Base-by-base conservation (phyloP, 2,329 filamentous ascomycete genomes). In the Paracamarosporium sp. region DNA sequence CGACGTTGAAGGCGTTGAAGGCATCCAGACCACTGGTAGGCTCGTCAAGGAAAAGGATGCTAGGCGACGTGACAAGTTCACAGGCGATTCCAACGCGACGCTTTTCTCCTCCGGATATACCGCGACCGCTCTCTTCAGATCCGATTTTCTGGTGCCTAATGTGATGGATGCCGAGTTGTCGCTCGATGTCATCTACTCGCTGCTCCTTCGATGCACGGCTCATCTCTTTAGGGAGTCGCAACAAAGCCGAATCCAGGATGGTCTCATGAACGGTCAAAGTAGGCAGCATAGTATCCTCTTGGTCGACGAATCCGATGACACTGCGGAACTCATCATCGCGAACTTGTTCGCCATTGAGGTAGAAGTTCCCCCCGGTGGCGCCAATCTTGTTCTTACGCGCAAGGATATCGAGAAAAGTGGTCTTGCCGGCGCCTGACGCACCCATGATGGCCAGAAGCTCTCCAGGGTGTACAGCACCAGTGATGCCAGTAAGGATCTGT, bases 381-480 rank as follows among this genome's bases (percentile, higher is more conserved):
- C 95, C 96, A 31, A 93, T 88, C 79, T 99, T 99, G 78, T 98
- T 98, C 83, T 98, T 99, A 62, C 93, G 88, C 8, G 95, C 95
- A 45, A 99, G 82, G 57, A 99, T 97, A 72, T 99, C 95, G 43
- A 99, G 82, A 76, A 99, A 98, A 0, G 93, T 97, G 0, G 95
- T 99, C 80, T 99, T 99, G 57, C 95, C 95, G 40, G 95, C 96
- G 28, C 95, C 95, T 0, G 95, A 99, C 7, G 95, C 94, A 55
- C 95, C 95, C 94, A 99, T 99, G 69, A 99, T 96, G 8, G 95
- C 95, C 64, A 94, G 92, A 7, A 98, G 87, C 75, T 99, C 93
- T n/a, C 96, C 96, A 2, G 94, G 93, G 65, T 90, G 90, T n/a
- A 94, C 93, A 40, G 92, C 88, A 45, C 95, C 95, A 63, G 90